Conservation (phyloP, 2,329 filamentous ascomycete species). For the Curvularia spicifera region DNA sequence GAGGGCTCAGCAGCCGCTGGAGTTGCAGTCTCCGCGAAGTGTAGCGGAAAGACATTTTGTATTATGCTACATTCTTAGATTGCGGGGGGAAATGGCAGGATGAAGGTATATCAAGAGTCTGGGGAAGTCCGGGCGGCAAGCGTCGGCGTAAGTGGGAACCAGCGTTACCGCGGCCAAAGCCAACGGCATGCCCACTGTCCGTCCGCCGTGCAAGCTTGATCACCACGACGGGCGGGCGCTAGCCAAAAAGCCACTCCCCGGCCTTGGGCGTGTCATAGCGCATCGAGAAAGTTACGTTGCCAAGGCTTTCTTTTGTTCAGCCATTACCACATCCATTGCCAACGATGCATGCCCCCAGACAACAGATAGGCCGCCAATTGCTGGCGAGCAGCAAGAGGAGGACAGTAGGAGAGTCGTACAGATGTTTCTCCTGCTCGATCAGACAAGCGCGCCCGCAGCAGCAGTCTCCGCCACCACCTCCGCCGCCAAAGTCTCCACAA, state of each 20-base stretch:
- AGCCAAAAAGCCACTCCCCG: slow-evolving; percentile 1
- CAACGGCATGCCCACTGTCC: not conserved
- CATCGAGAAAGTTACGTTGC: slow-evolving; percentile 34
- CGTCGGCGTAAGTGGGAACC: slow-evolving; percentile 32
- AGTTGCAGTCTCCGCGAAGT: slow-evolving; percentile 34
- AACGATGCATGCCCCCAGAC: slow-evolving; percentile 38
- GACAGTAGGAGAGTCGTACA: slow-evolving; percentile 43
- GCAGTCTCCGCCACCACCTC: slow-evolving; percentile 34
- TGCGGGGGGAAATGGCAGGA: slow-evolving; percentile 17
- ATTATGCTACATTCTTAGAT: slow-evolving; percentile 27
- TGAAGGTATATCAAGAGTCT: slow-evolving; percentile 26
- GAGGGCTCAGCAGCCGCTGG: slow-evolving; percentile 21
- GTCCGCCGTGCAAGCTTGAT: not conserved
- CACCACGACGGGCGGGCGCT: slow-evolving; percentile 8
- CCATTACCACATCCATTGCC: slow-evolving; percentile 18
- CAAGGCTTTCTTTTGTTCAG: slow-evolving; percentile 29
- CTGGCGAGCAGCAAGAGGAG: slow-evolving; percentile 28
- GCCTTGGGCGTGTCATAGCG: slow-evolving; percentile 39
- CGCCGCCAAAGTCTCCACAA: slow-evolving; percentile 44
- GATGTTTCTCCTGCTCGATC: slow-evolving; percentile 60
- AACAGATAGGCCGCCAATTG: slow-evolving; percentile 41
- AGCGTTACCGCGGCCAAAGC: slow-evolving; percentile 8
- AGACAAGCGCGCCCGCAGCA: slow-evolving; percentile 49
- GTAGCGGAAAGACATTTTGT: slow-evolving; percentile 46
- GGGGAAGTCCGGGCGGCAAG: slow-evolving; percentile 38